phyloP scores from a whole-genome alignment of 2,329 filamentous ascomycete genomes.

The Scopulariopsis brevicaulis region DNA sequence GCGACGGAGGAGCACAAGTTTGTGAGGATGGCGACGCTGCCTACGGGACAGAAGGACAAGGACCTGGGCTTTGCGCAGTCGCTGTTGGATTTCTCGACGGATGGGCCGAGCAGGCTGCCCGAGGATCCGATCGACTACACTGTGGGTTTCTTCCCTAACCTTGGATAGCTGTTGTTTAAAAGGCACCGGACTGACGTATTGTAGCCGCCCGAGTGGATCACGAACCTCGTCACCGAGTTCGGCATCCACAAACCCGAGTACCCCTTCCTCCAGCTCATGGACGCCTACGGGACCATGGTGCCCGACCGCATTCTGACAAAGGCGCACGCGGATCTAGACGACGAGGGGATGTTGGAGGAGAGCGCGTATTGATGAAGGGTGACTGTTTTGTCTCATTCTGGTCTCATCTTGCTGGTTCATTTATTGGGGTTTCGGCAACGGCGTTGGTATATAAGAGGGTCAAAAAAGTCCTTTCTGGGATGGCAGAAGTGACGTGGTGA shows the following conservation, averaged over 20 bases:
- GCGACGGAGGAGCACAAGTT: slow-evolving; percentile 97
- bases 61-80: slow-evolving; percentile 71
- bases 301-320: slow-evolving; percentile 9
- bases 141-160: slow-evolving; percentile 28
- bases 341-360: slow-evolving; percentile 1
- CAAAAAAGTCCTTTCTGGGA: not conserved
- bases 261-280: slow-evolving; percentile 59
- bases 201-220: slow-evolving; percentile 42
- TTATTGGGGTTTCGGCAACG: not conserved
- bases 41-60: slow-evolving; percentile 55
- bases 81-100: slow-evolving; percentile 61
- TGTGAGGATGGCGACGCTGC: slow-evolving; percentile 59
- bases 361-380: not conserved
- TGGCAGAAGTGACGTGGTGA: not conserved
- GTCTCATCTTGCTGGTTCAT: not conserved
- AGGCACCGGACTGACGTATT: not conserved
- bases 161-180: not conserved
- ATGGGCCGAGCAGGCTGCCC: slow-evolving; percentile 29
- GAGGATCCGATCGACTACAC: slow-evolving; percentile 60
- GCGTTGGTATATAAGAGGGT: not conserved
- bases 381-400: not conserved
- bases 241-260: slow-evolving; percentile 60
- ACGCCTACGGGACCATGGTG: slow-evolving; percentile 38
- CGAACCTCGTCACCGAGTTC: slow-evolving; percentile 57
- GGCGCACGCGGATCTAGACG: slow-evolving; percentile 7